Percentiles rank a stretch among this genome's conserved stretches.
phyloP scores from a whole-genome alignment of 495 filamentous ascomycete species.

The Astrocystis sublimbata region DNA sequence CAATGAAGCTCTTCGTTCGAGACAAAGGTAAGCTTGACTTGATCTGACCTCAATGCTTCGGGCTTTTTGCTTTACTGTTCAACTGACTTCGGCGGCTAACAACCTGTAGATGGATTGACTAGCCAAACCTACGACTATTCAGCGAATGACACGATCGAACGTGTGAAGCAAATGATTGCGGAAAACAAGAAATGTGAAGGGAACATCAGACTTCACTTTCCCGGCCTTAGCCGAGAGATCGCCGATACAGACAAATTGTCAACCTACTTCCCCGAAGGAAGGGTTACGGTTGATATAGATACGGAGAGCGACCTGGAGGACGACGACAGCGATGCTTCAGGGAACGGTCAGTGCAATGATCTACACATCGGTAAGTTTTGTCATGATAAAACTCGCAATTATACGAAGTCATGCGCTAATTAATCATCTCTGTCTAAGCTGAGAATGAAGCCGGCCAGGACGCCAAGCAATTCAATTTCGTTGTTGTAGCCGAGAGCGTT shows the following conservation, averaged over 20 bases:
- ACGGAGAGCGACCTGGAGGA: not conserved
- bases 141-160: not conserved
- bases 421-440: not conserved
- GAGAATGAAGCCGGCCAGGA: not conserved
- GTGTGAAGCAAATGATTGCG: not conserved
- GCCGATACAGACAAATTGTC: not conserved
- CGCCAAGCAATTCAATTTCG: not conserved
- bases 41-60: not conserved
- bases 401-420: not conserved
- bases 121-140: not conserved
- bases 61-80: not conserved
- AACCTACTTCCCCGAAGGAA: not conserved
- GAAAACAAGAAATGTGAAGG: not conserved
- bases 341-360: not conserved
- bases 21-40: not conserved
- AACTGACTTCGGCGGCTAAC: not conserved
- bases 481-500: not conserved
- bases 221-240: not conserved
- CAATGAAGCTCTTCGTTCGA: not conserved
- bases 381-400: not conserved
- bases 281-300: not conserved
- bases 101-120: not conserved
- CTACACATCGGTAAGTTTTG: not conserved
- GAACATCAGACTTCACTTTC: not conserved
- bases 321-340: not conserved